Evolutionary conservation across 495 filamentous ascomycete genomes (phyloP).

Genomic region (Geoglossum glabrum): DNA sequence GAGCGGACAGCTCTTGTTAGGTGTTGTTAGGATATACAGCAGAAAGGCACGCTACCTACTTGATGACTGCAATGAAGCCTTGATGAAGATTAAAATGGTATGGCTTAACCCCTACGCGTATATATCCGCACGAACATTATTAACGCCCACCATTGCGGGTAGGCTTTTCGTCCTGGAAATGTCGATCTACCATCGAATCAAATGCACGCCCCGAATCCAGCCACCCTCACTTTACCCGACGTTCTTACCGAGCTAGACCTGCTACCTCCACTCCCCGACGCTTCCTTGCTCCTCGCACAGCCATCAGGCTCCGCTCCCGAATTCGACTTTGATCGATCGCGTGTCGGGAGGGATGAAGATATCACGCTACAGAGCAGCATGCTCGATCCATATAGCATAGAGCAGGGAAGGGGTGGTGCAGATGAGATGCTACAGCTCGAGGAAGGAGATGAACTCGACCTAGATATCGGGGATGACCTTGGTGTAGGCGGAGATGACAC

Average conservation of each 20-base stretch:
- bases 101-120: slow-evolving; percentile 4
- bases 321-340: neutral
- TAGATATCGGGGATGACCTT: slow-evolving; percentile 35
- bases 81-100: slow-evolving; percentile 98
- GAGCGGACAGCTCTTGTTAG: slow-evolving; percentile 81
- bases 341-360: slow-evolving; percentile 5
- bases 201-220: slow-evolving; percentile 23
- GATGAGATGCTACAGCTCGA: slow-evolving; percentile 37
- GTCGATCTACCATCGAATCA: slow-evolving; percentile 29
- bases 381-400: slow-evolving; percentile 4
- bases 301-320: slow-evolving; percentile 1
- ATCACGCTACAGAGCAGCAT: slow-evolving; percentile 2
- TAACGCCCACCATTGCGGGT: neutral
- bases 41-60: slow-evolving; percentile 88
- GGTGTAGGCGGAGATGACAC: slow-evolving; percentile 27
- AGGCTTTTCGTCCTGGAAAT: slow-evolving; percentile 35
- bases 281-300: slow-evolving; percentile 16
- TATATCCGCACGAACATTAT: neutral
- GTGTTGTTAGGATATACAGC: slow-evolving; percentile 93
- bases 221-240: slow-evolving; percentile 45
- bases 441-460: slow-evolving; percentile 33
- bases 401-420: slow-evolving; percentile 25
- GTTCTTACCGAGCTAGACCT: slow-evolving; percentile 77
- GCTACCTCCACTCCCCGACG: slow-evolving; percentile 29
- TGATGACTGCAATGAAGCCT: slow-evolving; percentile 91